Percentiles rank a stretch among this genome's conserved stretches.
phyloP scores from a whole-genome alignment of 306 rosid species.

The Cucumis melo region DNA sequence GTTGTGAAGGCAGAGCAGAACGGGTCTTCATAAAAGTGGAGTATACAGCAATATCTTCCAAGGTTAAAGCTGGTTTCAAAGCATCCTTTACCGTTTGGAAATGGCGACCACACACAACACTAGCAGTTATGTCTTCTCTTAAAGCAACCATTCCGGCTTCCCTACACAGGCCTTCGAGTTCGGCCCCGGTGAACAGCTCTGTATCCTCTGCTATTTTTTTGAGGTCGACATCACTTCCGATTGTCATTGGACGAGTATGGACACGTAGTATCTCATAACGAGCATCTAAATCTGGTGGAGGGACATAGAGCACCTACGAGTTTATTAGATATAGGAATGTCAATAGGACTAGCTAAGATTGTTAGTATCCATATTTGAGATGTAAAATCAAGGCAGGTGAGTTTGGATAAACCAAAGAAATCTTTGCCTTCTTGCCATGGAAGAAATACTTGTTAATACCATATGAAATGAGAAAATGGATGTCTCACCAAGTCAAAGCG shows the following conservation, averaged over 20 bases:
- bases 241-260: slow-evolving; percentile 55
- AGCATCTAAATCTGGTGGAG: slow-evolving; percentile 81
- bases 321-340: slow-evolving; percentile 5
- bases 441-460: neutral
- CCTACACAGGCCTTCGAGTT: slow-evolving; percentile 65
- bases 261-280: slow-evolving; percentile 65
- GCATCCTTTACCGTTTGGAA: slow-evolving; percentile 48
- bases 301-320: slow-evolving; percentile 73
- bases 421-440: neutral
- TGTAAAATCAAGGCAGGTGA: neutral
- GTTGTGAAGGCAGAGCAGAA: slow-evolving; percentile 14
- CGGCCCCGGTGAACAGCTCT: slow-evolving; percentile 85
- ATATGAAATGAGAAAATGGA: neutral
- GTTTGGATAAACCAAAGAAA: neutral
- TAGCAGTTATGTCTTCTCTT: slow-evolving; percentile 60
- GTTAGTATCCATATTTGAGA: neutral
- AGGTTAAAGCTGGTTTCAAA: slow-evolving; percentile 53
- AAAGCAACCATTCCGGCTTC: slow-evolving; percentile 84
- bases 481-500: slow-evolving; percentile 68
- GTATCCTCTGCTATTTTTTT: slow-evolving; percentile 54
- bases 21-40: slow-evolving; percentile 43
- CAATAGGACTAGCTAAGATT: neutral
- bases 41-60: slow-evolving; percentile 34
- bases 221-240: slow-evolving; percentile 50
- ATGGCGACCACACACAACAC: slow-evolving; percentile 43